Evolutionary conservation across 345 rosid genomes (phyloP), one percentile per base, ranked within the genome.

Genomic region (Gossypium thurberi): DNA sequence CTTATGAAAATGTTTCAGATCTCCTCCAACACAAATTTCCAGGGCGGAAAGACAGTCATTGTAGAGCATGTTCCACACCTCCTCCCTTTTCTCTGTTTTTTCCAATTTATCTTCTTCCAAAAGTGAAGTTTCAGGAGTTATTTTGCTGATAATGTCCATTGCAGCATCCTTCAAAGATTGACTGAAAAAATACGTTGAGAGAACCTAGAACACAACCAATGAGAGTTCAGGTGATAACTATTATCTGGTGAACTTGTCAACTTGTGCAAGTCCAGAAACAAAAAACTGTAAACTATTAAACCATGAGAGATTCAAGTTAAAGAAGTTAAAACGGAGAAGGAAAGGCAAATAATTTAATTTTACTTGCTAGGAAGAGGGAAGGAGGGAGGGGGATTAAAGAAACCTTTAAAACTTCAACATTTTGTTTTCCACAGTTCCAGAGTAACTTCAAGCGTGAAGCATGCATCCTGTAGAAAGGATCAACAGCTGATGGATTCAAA

Each of bases 1-100:
- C 87, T 90, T 94, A 74, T 94, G 98, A 82, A 94, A 94, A 81
- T 94, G 98, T 84, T 92, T 92, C 69, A 94, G 94, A 83, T 94
- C 98, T 78, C 97, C 98, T 81, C 89, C 98, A 76, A 90, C 79
- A 80, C 98, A 94, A 72, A 76, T 75, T 85, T 88, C 98, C 77
- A 94, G 82, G 65, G 96, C 98, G 67, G 90, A 84, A 77, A 94
- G 87, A 81, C 98, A 88, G 75, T 94, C 98, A 75, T 78, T 79
- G 80, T 94, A 92, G 73, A 94, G 98, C 93, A 92, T 78, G 75
- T 83, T 82, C 98, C 97, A 88, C 59, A 78, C 84, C 73, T 86
- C 85, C 77, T 92, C 94, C 90, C 84, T 70, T 72, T 77, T 86
- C 73, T 78, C 71, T 43, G 81, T 82, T 75, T 71, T 69, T 59